These are phyloP conservation scores for Tricholoma saponaceum DNA, from an alignment of 768 basidiomycete species.

Conservation along the genomic window DNA sequence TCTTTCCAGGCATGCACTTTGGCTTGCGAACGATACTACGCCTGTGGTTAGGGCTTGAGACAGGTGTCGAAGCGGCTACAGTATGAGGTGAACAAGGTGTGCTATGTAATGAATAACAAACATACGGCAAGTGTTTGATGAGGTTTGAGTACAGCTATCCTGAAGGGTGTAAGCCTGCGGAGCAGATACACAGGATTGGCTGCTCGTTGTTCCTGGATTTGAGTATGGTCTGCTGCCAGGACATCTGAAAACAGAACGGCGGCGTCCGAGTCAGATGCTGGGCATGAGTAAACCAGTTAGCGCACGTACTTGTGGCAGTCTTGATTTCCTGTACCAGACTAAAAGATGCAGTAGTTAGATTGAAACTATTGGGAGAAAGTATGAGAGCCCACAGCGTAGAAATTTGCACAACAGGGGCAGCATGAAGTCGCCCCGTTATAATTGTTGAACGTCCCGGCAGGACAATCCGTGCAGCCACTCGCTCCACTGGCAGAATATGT, in stretches of 20 bases:
- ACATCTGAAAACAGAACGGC: constrained; percentile 11
- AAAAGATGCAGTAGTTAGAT: constrained; percentile 1
- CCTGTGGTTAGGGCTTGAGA: constrained; percentile 6
- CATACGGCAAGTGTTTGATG: constrained; percentile 18
- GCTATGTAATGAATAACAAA: background rate
- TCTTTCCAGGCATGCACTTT: constrained; percentile 17
- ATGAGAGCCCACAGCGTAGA: constrained; percentile 18
- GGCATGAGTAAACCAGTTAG: background rate
- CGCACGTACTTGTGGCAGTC: constrained; percentile 19
- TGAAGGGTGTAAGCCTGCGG: constrained; percentile 13
- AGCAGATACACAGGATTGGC: constrained; percentile 14
- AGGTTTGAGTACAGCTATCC: constrained; percentile 10
- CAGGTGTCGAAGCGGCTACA: constrained; percentile 4
- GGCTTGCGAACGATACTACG: constrained; percentile 9
- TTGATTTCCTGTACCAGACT: constrained; percentile 16
- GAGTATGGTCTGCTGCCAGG: constrained; percentile 22
- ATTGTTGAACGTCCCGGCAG: constrained; percentile 22
- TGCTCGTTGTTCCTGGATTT: constrained; percentile 15
- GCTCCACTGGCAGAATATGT: constrained; percentile 19
- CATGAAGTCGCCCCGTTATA: constrained; percentile 21
- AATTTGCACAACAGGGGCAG: constrained; percentile 24
- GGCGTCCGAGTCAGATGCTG: background rate
- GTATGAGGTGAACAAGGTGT: constrained; percentile 4
- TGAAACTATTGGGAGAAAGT: background rate
- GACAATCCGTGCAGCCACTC: constrained; percentile 15